phyloP scores from a whole-genome alignment of 2,329 filamentous ascomycete genomes.

The Atkinsonella hypoxylon region DNA sequence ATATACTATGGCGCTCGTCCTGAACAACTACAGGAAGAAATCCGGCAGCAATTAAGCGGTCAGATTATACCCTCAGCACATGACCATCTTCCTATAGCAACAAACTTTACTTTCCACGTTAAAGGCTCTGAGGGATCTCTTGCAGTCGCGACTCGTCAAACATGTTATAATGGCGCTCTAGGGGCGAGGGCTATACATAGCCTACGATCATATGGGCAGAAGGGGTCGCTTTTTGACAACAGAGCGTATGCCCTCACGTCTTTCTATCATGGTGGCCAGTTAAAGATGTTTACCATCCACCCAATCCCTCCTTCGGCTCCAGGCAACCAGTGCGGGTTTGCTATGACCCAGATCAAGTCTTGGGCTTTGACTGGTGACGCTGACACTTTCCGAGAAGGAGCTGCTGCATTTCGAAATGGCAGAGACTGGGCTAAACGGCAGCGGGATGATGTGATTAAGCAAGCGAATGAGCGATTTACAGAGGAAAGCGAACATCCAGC shows the following conservation, averaged over 20 bases:
- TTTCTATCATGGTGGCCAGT: conserved; percentile 19
- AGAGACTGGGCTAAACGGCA: conserved; percentile 11
- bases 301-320: conserved; percentile 15
- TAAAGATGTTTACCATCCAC: conserved; percentile 26
- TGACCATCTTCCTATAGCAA: conserved; percentile 18
- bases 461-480: no score
- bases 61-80: conserved; percentile 23
- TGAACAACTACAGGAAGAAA: conserved; percentile 14
- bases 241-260: conserved; percentile 2
- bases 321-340: conserved; percentile 22
- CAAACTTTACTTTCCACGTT: conserved; percentile 27
- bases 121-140: conserved; percentile 21
- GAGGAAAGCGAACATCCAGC: no score
- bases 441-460: conserved; percentile 20
- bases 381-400: conserved; percentile 20
- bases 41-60: conserved; percentile 14
- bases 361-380: conserved; percentile 16
- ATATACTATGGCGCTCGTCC: conserved; percentile 21
- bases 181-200: conserved; percentile 12
- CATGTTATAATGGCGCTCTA: conserved; percentile 21
- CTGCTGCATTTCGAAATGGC: conserved; percentile 25
- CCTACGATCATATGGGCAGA: conserved; percentile 20
- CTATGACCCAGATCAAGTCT: conserved; percentile 22
- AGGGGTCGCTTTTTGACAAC: conserved; percentile 23
- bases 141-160: conserved; percentile 19